Conservation (phyloP, 768 basidiomycete genomes). For the Phanerochaete sordida region DNA sequence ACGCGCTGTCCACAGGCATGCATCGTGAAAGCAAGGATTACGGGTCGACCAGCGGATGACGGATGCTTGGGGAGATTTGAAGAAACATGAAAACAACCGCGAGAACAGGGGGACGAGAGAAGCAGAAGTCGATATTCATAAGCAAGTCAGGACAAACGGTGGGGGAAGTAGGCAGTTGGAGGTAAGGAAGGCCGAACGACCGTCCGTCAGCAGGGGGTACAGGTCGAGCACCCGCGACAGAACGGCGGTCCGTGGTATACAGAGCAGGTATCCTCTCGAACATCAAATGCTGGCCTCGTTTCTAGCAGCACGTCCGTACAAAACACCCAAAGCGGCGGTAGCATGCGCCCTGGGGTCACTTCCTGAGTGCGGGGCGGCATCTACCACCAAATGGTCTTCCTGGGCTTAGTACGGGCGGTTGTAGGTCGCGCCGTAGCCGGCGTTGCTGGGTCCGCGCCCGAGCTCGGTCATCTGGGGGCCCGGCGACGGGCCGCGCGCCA, state of each 20-base stretch:
- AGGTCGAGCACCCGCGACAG: background rate
- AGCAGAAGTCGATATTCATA: conserved; percentile 4
- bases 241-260: conserved; percentile 10
- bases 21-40: background rate
- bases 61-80: background rate
- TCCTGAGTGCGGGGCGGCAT: conserved; percentile 13
- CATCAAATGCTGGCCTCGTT: background rate
- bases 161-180: conserved; percentile 8
- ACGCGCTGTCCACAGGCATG: background rate
- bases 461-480: conserved; percentile 63
- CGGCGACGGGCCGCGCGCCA: conserved; percentile 71
- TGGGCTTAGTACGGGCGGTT: conserved; percentile 20
- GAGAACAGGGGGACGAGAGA: background rate
- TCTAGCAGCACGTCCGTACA: conserved; percentile 3
- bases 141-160: background rate
- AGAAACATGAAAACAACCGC: background rate
- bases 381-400: background rate
- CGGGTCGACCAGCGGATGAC: conserved; percentile 4
- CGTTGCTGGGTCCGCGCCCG: conserved; percentile 44
- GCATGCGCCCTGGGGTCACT: conserved; percentile 3
- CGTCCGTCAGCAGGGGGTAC: background rate
- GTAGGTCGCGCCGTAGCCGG: conserved; percentile 43
- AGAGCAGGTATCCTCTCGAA: background rate
- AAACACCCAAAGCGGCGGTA: conserved; percentile 1
- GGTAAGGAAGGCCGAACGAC: conserved; percentile 13